Evolutionary conservation across 805 yeast species (phyloP), one percentile per base, ranked within the genome.

Genomic region (Kodamaea nitidulidarum): DNA sequence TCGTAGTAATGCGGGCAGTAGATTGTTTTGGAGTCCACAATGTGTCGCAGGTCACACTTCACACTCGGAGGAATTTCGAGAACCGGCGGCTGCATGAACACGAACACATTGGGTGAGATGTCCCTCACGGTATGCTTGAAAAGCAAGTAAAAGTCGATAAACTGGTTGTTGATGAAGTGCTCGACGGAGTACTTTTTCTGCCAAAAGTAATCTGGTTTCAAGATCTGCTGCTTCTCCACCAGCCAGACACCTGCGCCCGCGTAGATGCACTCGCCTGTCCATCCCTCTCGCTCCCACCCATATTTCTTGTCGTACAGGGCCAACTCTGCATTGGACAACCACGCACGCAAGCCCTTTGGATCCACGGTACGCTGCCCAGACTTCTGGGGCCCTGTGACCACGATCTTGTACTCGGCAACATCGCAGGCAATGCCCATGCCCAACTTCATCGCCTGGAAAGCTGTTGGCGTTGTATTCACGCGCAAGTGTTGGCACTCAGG

Each of bases 1-100:
- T 91, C 98, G 56, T 91, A 91, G 58, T 82, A 91, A 61, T 91
- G 98, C 2, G 95, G 93, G 14, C 95, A 80, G 50, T 81, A 81
- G 1, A 84, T 78, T 0, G 91, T 81, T 36, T 73, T 75, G 1
- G 66, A 56, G 51, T 84, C 93, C 10, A 84, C 55, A n/a, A 80
- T 54, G 3, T 66, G 55, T 9, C 70, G 55, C 1, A 63, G 55
- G 30, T 75, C 70, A 9, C 70, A 72, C 42, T 70, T 71, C 44
- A 86, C 58, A 8, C 61, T 55, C 2, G 97, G 96, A 0, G 96
- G 96, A 3, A 73, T 54, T 49, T 79, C 82, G 44, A 90, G 65
- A 1, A 85, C 93, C 1, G 95, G 95, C 0, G 95, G 82, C 58
- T 88, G 95, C 48, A 88, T 59, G 20, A 88, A 68, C 9, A 85